phyloP scores from a whole-genome alignment of 345 rosid species.

The Populus ilicifolia region DNA sequence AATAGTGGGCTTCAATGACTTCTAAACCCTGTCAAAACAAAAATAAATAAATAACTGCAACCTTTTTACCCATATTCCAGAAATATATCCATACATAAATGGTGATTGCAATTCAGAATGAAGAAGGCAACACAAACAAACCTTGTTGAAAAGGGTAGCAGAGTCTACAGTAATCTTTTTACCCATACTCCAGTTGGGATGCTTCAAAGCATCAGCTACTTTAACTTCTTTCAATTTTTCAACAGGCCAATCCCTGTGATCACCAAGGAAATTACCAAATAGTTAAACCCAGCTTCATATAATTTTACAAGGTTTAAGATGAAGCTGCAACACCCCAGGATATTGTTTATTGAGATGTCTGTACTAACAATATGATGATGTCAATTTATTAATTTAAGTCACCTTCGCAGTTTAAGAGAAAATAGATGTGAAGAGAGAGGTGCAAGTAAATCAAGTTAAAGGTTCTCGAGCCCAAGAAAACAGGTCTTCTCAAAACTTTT shows the following conservation, averaged over 20 bases:
- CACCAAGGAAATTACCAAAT: constrained; percentile 18
- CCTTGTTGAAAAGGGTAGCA: constrained; percentile 97
- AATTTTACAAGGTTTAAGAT: neutral
- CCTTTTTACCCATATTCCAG: neutral
- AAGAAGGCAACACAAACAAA: constrained; percentile 13
- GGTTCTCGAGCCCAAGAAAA: neutral
- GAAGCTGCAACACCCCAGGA: neutral
- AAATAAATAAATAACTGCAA: constrained; percentile 4
- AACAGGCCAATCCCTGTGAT: constrained; percentile 74
- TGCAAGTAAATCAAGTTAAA: neutral
- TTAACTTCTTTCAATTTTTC: constrained; percentile 87
- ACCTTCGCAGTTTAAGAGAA: neutral
- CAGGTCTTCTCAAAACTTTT: neutral
- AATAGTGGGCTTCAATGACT: constrained; percentile 96
- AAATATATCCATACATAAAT: neutral
- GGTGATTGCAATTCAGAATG: neutral
- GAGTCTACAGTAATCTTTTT: constrained; percentile 95
- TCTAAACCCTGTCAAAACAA: constrained; percentile 66
- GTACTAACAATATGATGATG: neutral
- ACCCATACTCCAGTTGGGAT: constrained; percentile 97
- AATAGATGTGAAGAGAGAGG: neutral
- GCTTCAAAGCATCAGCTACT: constrained; percentile 95
- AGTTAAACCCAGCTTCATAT: constrained; percentile 10
- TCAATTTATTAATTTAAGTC: constrained; percentile 13
- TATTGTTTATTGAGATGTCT: neutral